Percentiles rank a stretch among this genome's conserved stretches.
These are phyloP conservation scores for Helichrysum umbraculigerum DNA, from an alignment of 129 eudicot species.

Conservation along the genomic window DNA sequence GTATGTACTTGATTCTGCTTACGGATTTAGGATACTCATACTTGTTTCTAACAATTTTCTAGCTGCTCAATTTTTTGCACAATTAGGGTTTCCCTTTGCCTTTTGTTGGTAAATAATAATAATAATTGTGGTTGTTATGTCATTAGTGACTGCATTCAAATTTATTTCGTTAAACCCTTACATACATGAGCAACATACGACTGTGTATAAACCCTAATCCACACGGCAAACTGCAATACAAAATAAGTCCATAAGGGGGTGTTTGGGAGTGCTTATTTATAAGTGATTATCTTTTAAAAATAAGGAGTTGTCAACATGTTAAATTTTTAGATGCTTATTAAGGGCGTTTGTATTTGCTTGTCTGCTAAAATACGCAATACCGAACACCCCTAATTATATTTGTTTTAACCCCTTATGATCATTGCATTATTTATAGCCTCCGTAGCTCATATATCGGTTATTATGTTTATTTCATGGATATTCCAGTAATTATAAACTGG, in stretches of 20 bases:
- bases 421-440: not conserved
- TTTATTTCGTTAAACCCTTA: not conserved
- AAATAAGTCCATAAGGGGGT: too few relatives aligned
- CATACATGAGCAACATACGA: not conserved
- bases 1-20: not conserved
- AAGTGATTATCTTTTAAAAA: too few relatives aligned
- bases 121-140: too few relatives aligned
- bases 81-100: not conserved
- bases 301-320: too few relatives aligned
- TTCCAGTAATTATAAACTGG: not conserved
- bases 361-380: too few relatives aligned
- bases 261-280: too few relatives aligned
- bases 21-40: not conserved
- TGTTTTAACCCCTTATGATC: too few relatives aligned
- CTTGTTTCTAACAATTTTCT: not conserved
- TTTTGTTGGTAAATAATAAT: not conserved
- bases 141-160: too few relatives aligned
- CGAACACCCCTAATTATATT: too few relatives aligned
- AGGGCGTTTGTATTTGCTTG: too few relatives aligned
- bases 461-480: too few relatives aligned
- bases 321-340: too few relatives aligned
- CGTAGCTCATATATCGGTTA: not conserved
- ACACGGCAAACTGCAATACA: not conserved
- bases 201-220: slow-evolving; percentile 12
- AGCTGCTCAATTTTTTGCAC: not conserved